Evolutionary conservation across 805 yeast genomes (phyloP), one percentile per base, ranked within the genome.

Genomic region (Saturnispora dispora): DNA sequence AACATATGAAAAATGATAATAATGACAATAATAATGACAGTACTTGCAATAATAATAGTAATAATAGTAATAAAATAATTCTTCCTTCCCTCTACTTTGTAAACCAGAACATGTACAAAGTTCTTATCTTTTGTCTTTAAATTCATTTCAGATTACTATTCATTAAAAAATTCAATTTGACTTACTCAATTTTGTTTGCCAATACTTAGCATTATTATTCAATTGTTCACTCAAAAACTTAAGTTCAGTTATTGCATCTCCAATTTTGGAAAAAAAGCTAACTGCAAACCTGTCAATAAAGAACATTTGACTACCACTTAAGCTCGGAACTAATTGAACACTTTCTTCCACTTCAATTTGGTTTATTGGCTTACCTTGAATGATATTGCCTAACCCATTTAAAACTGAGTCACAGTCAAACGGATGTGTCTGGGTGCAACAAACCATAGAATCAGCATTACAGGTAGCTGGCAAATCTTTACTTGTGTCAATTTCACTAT

Each of bases 221-320:
- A 85, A 72, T 40, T 81, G 77, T 6, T 75, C 76, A 18, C 73
- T 64, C 42, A 87, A 71, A 62, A 78, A 87, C 46, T 65, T 60
- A 57, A 84, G 71, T 51, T 79, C 78, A 2, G 88, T 89, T 32
- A 88, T 72, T 10, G 78, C 73, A 27, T 72, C 72, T 22, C 79
- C 75, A 22, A 88, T 77, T 57, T 80, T 82, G 44, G 70, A 67
- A 67, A 91, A 91, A 63, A 89, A 79, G 50, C 82, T 82, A 54
- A 72, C 79, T 4, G 96, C 96, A 73, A 87, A 90, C 17, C 87
- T 76, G 59, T 78, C 74, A 53, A 89, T 88, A 72, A 90, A 90
- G 62, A 87, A 88, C 32, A 87, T 66, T 68, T 90, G 97, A 17
- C 90, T 87, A 56, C 76, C 74, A 32, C 82, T 81, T 36, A 89